A percentile compares a stretch with the other conserved stretches of the same genome.
These are phyloP conservation scores for Colletotrichum eremochloae DNA, from an alignment of 2,329 filamentous ascomycete species.

Conservation along the genomic window DNA sequence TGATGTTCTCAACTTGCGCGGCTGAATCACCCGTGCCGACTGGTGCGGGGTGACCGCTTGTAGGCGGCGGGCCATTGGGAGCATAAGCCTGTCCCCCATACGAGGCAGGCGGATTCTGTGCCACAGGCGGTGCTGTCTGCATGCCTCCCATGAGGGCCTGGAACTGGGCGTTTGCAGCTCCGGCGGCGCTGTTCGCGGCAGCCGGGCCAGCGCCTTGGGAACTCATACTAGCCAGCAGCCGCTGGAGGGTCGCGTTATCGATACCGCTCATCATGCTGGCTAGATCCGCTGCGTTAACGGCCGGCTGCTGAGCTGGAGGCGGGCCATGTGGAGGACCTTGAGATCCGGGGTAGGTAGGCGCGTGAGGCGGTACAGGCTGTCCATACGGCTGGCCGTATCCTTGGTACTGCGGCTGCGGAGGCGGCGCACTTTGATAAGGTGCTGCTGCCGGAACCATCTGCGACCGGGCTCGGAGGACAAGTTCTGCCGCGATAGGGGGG, in stretches of 20 bases:
- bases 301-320: conserved; percentile 45
- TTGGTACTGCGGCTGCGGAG: conserved; percentile 40
- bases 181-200: conserved; percentile 38
- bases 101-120: conserved; percentile 44
- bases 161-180: conserved; percentile 52
- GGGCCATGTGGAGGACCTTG: conserved; percentile 42
- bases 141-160: conserved; percentile 60
- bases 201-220: conserved; percentile 43
- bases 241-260: conserved; percentile 78
- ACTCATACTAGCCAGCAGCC: conserved; percentile 68
- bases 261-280: conserved; percentile 76
- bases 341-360: conserved; percentile 31
- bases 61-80: conserved; percentile 45
- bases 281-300: conserved; percentile 62
- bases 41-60: conserved; percentile 43
- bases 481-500: conserved; percentile 81
- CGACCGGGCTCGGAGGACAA: conserved; percentile 80
- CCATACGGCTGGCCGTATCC: conserved; percentile 52
- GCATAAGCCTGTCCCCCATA: conserved; percentile 49
- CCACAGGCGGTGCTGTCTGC: conserved; percentile 43
- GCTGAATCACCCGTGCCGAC: conserved; percentile 52
- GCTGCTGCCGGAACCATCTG: conserved; percentile 44
- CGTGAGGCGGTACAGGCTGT: conserved; percentile 44
- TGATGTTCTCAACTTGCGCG: conserved; percentile 77
- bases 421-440: conserved; percentile 44